Evolutionary conservation across 108 stramenopile species (phyloP).

Genomic region (Craspedostauros australis): DNA sequence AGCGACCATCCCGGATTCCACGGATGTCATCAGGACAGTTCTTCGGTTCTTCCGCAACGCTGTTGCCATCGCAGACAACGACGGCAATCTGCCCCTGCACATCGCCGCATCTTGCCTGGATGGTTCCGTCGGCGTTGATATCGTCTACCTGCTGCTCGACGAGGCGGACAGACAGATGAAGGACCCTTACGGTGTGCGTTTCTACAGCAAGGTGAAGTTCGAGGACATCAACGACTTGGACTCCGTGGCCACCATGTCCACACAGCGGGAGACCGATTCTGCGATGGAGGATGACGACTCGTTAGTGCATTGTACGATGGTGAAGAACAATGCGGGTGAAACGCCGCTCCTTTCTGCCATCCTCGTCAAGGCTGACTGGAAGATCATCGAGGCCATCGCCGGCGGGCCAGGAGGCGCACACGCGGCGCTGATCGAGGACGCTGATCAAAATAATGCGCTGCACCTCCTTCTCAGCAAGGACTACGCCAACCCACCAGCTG

Average conservation of each 20-base stretch:
- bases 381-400: constrained; percentile 65
- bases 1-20: not conserved
- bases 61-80: constrained; percentile 67
- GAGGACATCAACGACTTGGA: constrained; percentile 32
- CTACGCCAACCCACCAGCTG: constrained; percentile 54
- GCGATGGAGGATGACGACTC: constrained; percentile 14
- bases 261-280: constrained; percentile 8
- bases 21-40: constrained; percentile 27
- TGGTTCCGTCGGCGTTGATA: constrained; percentile 54
- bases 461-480: constrained; percentile 54
- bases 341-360: constrained; percentile 65
- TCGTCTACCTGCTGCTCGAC: constrained; percentile 59
- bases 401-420: constrained; percentile 47
- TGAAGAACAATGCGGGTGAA: constrained; percentile 56
- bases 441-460: constrained; percentile 51
- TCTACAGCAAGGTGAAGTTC: constrained; percentile 36
- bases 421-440: constrained; percentile 39
- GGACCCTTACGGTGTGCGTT: constrained; percentile 29
- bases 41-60: constrained; percentile 62
- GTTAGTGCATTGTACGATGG: constrained; percentile 40
- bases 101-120: constrained; percentile 51
- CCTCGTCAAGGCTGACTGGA: constrained; percentile 48
- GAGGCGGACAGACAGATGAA: constrained; percentile 50
- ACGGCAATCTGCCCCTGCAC: constrained; percentile 81
- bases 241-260: constrained; percentile 15